Conservation (phyloP, 2,329 filamentous ascomycete genomes). For the Phaeosphaeriaceae sp. region DNA sequence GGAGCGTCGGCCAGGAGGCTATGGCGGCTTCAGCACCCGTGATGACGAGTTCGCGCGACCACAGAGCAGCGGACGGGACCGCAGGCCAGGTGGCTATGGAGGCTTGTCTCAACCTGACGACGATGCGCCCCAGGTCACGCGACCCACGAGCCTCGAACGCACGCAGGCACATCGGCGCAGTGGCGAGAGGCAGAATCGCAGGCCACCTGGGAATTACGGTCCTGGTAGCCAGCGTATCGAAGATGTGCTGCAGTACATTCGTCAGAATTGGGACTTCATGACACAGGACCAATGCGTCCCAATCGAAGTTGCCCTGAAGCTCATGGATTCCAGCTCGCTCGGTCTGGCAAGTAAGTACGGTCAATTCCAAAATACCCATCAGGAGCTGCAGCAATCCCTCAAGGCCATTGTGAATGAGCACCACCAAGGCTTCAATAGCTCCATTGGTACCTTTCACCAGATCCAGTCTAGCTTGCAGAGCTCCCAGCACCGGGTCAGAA, state of each 20-base stretch:
- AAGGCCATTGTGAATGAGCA: conserved; percentile 97
- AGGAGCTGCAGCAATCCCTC: conserved; percentile 88
- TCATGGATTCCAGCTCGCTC: conserved; percentile 92
- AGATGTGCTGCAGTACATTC: conserved; percentile 80
- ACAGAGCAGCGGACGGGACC: conserved; percentile 31
- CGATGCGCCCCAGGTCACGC: conserved; percentile 38
- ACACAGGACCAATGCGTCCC: conserved; percentile 87
- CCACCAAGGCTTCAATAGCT: conserved; percentile 98
- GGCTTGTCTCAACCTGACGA: conserved; percentile 33
- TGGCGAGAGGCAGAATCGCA: conserved; percentile 42
- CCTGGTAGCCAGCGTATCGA: conserved; percentile 53
- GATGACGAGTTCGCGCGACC: conserved; percentile 30
- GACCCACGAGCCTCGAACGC: conserved; percentile 53
- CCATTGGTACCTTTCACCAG: conserved; percentile 98
- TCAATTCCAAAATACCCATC: conserved; percentile 83
- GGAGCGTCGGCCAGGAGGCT: conserved; percentile 30
- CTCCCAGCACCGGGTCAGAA: conserved; percentile 84
- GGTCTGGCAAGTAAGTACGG: conserved; percentile 88
- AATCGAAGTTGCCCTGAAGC: conserved; percentile 90
- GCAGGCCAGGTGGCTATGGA: conserved; percentile 50
- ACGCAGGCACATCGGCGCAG: conserved; percentile 51
- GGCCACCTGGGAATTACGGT: conserved; percentile 42
- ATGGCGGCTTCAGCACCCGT: conserved; percentile 38
- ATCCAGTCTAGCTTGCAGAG: conserved; percentile 92
- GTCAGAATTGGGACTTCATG: conserved; percentile 91